A percentile compares a stretch with the other conserved stretches of the same genome.
phyloP scores from a whole-genome alignment of 768 basidiomycete species.

The Melanogaster broomeanus region DNA sequence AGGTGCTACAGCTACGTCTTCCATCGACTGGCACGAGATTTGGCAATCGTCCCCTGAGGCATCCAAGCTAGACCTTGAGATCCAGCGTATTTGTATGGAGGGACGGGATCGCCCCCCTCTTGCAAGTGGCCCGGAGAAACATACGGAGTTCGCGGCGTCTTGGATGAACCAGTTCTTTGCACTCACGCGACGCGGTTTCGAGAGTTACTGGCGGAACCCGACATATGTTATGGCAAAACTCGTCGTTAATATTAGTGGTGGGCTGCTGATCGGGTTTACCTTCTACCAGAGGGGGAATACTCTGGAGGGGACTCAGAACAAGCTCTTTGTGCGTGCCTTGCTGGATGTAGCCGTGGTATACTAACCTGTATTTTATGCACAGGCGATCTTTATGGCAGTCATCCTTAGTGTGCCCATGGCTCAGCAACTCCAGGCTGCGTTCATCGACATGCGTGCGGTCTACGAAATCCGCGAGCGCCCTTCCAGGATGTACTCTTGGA shows the following conservation, averaged over 20 bases:
- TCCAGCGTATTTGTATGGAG: conserved; percentile 45
- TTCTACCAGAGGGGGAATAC: conserved; percentile 39
- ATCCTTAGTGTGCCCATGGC: conserved; percentile 46
- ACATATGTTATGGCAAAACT: conserved; percentile 42
- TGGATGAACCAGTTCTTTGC: conserved; percentile 38
- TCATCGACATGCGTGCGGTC: conserved; percentile 53
- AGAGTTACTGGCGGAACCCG: conserved; percentile 42
- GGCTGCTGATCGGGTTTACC: conserved; percentile 44
- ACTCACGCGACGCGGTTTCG: conserved; percentile 33
- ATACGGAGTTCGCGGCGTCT: conserved; percentile 37
- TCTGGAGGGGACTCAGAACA: conserved; percentile 43
- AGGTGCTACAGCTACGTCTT: conserved; percentile 46
- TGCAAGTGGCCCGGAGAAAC: conserved; percentile 18
- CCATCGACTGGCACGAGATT: conserved; percentile 48
- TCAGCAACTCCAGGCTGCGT: conserved; percentile 62
- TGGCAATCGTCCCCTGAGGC: conserved; percentile 51
- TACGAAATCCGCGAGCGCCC: conserved; percentile 68
- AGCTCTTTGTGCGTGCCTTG: conserved; percentile 39
- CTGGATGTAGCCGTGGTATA: no score
- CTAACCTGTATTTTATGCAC: neutral
- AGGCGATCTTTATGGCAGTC: conserved; percentile 54
- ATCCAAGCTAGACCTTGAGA: conserved; percentile 37
- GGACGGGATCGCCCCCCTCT: conserved; percentile 28
- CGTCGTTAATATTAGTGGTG: conserved; percentile 33
- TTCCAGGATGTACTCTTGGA: conserved; percentile 65